Evolutionary conservation across 371 early-diverging fungal genomes (phyloP).

Genomic region (Cokeromyces recurvatus): DNA sequence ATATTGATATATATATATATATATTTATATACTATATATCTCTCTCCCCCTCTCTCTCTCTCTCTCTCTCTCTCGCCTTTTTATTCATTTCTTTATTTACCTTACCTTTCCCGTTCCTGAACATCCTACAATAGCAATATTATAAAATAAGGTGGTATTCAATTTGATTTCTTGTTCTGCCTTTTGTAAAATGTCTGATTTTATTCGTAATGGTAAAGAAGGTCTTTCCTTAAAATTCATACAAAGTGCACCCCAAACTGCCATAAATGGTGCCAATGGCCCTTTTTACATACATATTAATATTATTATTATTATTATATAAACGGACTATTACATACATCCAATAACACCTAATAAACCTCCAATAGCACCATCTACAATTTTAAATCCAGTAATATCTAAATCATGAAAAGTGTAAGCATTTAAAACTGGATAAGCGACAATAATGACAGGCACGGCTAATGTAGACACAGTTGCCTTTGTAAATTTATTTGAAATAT

Average conservation of each 20-base stretch:
- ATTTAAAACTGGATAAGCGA: slow-evolving; percentile 44
- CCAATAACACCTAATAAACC: slow-evolving; percentile 44
- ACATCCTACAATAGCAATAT: slow-evolving; percentile 38
- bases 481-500: slow-evolving; percentile 34
- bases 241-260: slow-evolving; percentile 35
- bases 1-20: too few relatives aligned
- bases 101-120: slow-evolving; percentile 48
- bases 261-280: slow-evolving; percentile 46
- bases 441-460: slow-evolving; percentile 41
- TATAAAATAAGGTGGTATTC: slow-evolving; percentile 37
- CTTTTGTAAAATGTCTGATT: slow-evolving; percentile 20
- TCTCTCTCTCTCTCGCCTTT: too few relatives aligned
- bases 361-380: slow-evolving; percentile 42
- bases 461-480: slow-evolving; percentile 38
- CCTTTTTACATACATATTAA: too few relatives aligned
- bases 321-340: too few relatives aligned
- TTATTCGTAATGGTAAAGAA: slow-evolving; percentile 21
- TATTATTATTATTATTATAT: too few relatives aligned
- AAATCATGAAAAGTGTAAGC: slow-evolving; percentile 39
- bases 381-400: slow-evolving; percentile 35
- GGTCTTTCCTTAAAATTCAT: slow-evolving; percentile 40
- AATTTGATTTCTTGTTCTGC: slow-evolving; percentile 31
- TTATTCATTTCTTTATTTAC: slow-evolving; percentile 2
- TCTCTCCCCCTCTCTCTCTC: background rate
- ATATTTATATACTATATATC: background rate